Percentiles rank a stretch among this genome's conserved stretches.
Conservation (phyloP, 2,329 filamentous ascomycete genomes). For the Paracoccidioides brasiliensis region DNA sequence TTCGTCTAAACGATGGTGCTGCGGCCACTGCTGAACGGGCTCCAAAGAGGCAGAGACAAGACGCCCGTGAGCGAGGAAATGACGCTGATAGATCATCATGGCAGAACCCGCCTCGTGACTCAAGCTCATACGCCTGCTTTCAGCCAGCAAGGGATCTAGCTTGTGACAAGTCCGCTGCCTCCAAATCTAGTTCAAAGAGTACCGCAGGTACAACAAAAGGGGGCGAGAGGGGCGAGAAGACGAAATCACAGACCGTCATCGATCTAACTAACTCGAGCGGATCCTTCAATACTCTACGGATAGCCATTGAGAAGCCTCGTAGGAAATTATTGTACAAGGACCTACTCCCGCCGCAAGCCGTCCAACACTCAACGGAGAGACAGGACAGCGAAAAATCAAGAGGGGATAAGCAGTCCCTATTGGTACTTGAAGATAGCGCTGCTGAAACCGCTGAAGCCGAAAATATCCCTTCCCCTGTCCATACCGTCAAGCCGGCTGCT, state of each 20-base stretch:
- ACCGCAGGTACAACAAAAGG: neutral
- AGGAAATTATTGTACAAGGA: constrained; percentile 33
- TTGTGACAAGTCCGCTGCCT: neutral
- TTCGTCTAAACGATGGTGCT: neutral
- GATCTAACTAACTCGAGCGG: neutral
- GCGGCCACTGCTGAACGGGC: constrained; percentile 5
- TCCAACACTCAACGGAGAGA: neutral
- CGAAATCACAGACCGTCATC: neutral
- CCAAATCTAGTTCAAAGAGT: neutral
- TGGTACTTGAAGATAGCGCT: neutral
- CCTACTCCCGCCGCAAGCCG: constrained; percentile 21
- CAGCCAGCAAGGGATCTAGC: neutral
- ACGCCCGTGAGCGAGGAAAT: neutral
- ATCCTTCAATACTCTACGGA: constrained; percentile 19
- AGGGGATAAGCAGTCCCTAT: neutral
- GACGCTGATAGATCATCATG: neutral
- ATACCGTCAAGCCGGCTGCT: neutral
- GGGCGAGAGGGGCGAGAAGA: neutral
- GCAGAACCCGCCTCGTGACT: neutral
- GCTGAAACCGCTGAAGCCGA: neutral
- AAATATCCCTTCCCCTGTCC: neutral
- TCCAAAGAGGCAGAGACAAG: constrained; percentile 6
- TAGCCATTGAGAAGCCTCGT: constrained; percentile 25
- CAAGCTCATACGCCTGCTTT: neutral
- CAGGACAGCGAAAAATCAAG: neutral